Percentiles rank a stretch among this genome's conserved stretches.
Evolutionary conservation across 108 stramenopile genomes (phyloP).

Genomic region (Cylindrotheca closterium): DNA sequence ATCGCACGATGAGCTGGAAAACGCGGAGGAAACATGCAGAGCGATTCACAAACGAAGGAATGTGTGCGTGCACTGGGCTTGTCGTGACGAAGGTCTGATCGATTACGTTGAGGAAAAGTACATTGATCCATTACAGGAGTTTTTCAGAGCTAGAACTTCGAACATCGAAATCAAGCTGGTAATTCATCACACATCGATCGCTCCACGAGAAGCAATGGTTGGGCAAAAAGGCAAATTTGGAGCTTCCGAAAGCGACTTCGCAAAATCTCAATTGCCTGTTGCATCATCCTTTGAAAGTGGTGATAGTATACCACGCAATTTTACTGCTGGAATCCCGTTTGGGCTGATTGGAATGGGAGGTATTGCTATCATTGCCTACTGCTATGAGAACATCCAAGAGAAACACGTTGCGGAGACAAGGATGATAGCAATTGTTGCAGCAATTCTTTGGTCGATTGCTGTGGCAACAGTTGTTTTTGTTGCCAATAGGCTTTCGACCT

Average conservation of each 20-base stretch:
- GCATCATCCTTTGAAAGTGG: not conserved
- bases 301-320: not conserved
- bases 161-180: too few relatives aligned
- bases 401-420: not conserved
- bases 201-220: too few relatives aligned
- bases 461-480: not conserved
- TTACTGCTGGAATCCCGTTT: not conserved
- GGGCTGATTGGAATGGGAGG: not conserved
- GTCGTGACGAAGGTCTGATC: slow-evolving; percentile 6
- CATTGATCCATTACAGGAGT: not conserved
- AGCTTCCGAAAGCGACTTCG: too few relatives aligned
- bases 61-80: slow-evolving; percentile 6
- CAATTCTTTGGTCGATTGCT: not conserved
- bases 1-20: not conserved
- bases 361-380: not conserved
- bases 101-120: not conserved
- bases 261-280: too few relatives aligned
- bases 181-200: too few relatives aligned
- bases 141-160: too few relatives aligned
- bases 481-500: not conserved
- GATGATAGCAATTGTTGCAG: not conserved
- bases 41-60: not conserved
- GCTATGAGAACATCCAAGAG: not conserved
- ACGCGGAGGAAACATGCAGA: not conserved
- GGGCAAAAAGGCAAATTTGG: too few relatives aligned